Evolutionary conservation across 176 grass and related monocot species (phyloP), one percentile per base, ranked within the genome.

Genomic region (Coix lacrymajobi): DNA sequence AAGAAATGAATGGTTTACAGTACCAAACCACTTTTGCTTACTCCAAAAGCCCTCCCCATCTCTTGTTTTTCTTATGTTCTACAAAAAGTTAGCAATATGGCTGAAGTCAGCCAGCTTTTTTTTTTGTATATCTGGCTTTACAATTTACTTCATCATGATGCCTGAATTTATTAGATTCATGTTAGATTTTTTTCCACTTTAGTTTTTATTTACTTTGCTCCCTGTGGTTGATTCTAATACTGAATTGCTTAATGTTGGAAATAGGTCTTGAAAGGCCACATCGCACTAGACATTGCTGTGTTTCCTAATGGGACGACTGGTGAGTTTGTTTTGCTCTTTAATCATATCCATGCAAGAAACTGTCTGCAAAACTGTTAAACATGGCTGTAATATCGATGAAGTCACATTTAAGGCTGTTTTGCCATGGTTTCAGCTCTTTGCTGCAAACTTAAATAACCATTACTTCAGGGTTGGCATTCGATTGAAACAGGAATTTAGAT

Each of bases 271-370:
- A 91, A 93, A 91, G 95, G 95, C 12, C 95, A 95, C 37, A 95
- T 95, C 14, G 95, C 88, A 29, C 84, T 98, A 67, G 95, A 88
- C 73, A 46, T 14, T 54, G 88, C 90, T 75, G 83, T 77, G 54
- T 98, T 98, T 84, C 95, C 92, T 73, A 98, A 95, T 91, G 90
- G 95, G 24, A 98, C 92, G 15, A 94, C 95, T 78, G 95, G 95
- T 95, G 78, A 88, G 79, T 31, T 6, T 67, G 67, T 68, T 71
- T 33, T 16, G 17, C 24, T 38, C 0, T 38, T 5, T 76, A 28
- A 60, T 76, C 22, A 58, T 37, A 25, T 75, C 1, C 57, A 15
- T 81, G 2, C 31, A 37, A 37, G 36, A 37, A 65, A 80, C 12
- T 66, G 8, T 81, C 22, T n/a, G n/a, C 34, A 80, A 80, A 74